Evolutionary conservation across 768 basidiomycete species (phyloP), one percentile per base, ranked within the genome.

Genomic region (Dentipellis sp.): DNA sequence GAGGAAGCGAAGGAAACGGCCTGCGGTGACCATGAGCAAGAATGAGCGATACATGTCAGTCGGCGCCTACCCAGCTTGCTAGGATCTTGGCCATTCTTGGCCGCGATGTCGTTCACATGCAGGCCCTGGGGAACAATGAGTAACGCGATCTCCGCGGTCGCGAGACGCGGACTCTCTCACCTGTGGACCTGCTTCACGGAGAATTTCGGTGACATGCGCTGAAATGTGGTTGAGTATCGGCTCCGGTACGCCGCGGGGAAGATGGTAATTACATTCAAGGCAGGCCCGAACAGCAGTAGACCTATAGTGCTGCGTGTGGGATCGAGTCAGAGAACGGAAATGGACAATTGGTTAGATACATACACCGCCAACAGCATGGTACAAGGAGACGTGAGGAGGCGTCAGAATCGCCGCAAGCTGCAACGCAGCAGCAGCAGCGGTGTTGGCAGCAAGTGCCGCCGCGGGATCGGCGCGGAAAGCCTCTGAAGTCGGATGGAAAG

Each of bases 1-100:
- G 12, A 66, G 60, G 10, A 58, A 53, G 14, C 67, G 61, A 5
- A 68, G 58, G 34, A 60, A 40, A n/a, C 62, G 65, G 4, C 53
- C 64, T 67, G 29, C 17, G 9, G 10, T 4, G n/a, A 12, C 14
- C 21, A 14, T 12, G 9, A 37, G 23, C 9, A 4, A 3, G 14
- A n/a, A 10, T 3, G 23, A 14, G 10, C n/a, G 19, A 21, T 19
- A 7, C 4, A 5, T n/a, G 10, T 1, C 10, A 11, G 10, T 8
- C 29, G 50, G 9, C 14, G 4, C 52, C 10, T 21, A 53, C 52
- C 38, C 1, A 39, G n/a, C 5, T 22, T 17, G 16, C 9, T 14
- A 4, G 37, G 37, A 16, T 38, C 37, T 10, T 38, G 16, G 5
- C 38, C 52, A 10, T 10, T 14, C 38, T 53, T 38, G 19, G 10